Evolutionary conservation across 176 grass and related monocot genomes (phyloP).

Genomic region (Sorghum bicolor): Sorghum_bicolor_NCBIv3 NC_012870.2:73277001-73277500

Average conservation of each 20-base stretch:
- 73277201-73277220: background rate
- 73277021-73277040: background rate
- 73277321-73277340: slow-evolving; percentile 85
- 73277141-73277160: background rate
- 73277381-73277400: background rate
- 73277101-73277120: background rate
- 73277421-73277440: slow-evolving; percentile 81
- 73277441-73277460: slow-evolving; percentile 82
- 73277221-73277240: slow-evolving; percentile 59
- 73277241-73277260: slow-evolving; percentile 88
- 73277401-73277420: slow-evolving; percentile 30
- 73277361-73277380: background rate
- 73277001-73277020: background rate
- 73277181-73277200: background rate
- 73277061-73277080: no score
- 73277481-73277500: slow-evolving; percentile 64
- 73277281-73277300: slow-evolving; percentile 82
- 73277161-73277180: background rate
- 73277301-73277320: slow-evolving; percentile 75
- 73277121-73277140: background rate
- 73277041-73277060: background rate
- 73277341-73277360: slow-evolving; percentile 9
- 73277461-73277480: slow-evolving; percentile 86
- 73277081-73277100: no score
- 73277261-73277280: slow-evolving; percentile 77